phyloP scores from a whole-genome alignment of 805 yeast genomes.

The Lachancea sp. region DNA sequence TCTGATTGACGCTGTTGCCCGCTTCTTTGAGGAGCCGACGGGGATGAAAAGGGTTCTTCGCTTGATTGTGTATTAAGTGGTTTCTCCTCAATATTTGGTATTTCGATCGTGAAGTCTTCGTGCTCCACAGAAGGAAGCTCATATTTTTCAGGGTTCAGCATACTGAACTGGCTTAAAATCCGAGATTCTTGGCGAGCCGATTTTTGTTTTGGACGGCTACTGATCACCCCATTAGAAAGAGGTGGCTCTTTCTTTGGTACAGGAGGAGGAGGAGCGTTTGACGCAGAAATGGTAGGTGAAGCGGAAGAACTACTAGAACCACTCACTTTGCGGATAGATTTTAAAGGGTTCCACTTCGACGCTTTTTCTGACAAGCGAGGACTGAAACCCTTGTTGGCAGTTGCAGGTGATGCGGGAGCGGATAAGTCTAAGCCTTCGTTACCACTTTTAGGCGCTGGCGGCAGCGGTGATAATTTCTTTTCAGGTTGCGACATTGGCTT shows the following conservation, averaged over 20 bases:
- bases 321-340: constrained; percentile 25
- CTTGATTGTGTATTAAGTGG: background rate
- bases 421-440: background rate
- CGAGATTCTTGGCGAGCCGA: constrained; percentile 7
- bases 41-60: background rate
- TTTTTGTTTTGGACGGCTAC: background rate
- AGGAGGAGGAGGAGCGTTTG: background rate
- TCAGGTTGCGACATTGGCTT: background rate
- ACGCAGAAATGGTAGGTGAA: background rate
- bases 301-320: constrained; percentile 12
- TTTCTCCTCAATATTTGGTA: constrained; percentile 12
- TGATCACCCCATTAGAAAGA: background rate
- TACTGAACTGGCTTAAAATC: constrained; percentile 15
- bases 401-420: background rate
- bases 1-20: background rate
- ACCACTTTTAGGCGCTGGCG: background rate
- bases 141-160: constrained; percentile 16
- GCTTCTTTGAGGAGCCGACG: background rate
- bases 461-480: background rate
- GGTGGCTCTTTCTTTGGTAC: background rate
- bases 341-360: constrained; percentile 29
- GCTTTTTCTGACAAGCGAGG: constrained; percentile 2
- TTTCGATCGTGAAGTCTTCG: constrained; percentile 18
- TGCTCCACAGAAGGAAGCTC: constrained; percentile 24
- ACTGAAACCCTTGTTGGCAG: background rate